Percentiles rank a stretch among this genome's conserved stretches.
These are phyloP conservation scores for Carex arenaria DNA, from an alignment of 202 grass and related monocot genomes.

Conservation along the genomic window DNA sequence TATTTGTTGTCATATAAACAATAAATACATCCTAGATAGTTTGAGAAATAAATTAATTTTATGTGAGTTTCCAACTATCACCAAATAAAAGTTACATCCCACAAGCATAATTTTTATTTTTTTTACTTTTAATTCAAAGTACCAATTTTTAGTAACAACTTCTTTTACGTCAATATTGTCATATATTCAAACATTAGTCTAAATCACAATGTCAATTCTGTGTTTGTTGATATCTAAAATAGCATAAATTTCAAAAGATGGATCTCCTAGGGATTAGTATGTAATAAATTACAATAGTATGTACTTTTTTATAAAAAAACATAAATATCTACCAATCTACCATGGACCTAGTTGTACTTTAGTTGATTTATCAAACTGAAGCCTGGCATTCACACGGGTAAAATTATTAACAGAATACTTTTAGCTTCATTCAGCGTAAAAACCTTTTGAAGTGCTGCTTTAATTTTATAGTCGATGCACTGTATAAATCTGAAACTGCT, in stretches of 20 bases:
- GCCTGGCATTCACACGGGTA: neutral
- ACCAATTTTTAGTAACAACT: neutral
- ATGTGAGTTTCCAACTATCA: neutral
- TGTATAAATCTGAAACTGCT: too few relatives aligned
- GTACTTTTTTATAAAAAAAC: neutral
- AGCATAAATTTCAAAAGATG: neutral
- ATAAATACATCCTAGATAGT: neutral
- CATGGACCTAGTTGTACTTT: neutral
- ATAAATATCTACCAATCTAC: slow-evolving; percentile 19
- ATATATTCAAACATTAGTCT: neutral
- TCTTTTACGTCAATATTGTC: neutral
- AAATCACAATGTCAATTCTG: neutral
- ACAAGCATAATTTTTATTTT: neutral
- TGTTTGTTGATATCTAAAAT: too few relatives aligned
- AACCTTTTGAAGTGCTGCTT: too few relatives aligned
- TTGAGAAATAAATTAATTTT: neutral
- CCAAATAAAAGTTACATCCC: neutral
- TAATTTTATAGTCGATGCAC: too few relatives aligned
- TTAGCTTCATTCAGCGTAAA: too few relatives aligned
- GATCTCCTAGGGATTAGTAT: neutral
- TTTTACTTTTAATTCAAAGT: neutral
- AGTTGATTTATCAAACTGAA: neutral
- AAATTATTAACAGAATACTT: too few relatives aligned
- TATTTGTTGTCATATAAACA: neutral
- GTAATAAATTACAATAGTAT: neutral